A percentile compares a stretch with the other conserved stretches of the same genome.
Evolutionary conservation across 768 basidiomycete species (phyloP).

Genomic region (Gloeostereum incarnatum): DNA sequence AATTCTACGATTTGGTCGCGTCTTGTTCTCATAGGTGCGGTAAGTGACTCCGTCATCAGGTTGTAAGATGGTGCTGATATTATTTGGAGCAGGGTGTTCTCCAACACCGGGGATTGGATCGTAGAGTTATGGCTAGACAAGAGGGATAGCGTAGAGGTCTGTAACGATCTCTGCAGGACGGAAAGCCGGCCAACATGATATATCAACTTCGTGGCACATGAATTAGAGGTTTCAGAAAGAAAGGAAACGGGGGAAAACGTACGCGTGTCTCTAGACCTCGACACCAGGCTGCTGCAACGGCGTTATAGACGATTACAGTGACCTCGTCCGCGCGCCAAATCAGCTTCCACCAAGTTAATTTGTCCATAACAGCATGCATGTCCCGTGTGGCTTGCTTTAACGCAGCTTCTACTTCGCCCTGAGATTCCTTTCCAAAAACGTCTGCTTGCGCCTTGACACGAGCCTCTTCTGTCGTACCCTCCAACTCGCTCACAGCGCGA

Average conservation of each 20-base stretch:
- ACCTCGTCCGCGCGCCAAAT: slow-evolving; percentile 38
- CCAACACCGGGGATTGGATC: slow-evolving; percentile 45
- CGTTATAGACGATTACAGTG: slow-evolving; percentile 23
- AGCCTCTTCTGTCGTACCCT: slow-evolving; percentile 26
- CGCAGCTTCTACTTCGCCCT: slow-evolving; percentile 24
- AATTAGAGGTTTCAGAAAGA: neutral
- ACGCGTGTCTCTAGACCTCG: slow-evolving; percentile 43
- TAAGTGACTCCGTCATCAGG: slow-evolving; percentile 37
- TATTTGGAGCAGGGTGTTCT: slow-evolving; percentile 50
- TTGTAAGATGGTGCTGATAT: slow-evolving; percentile 31
- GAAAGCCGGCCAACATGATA: slow-evolving; percentile 55
- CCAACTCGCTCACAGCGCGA: slow-evolving; percentile 25
- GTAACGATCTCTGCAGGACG: slow-evolving; percentile 32
- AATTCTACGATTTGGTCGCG: slow-evolving; percentile 42
- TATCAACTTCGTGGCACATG: slow-evolving; percentile 36
- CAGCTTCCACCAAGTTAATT: slow-evolving; percentile 38
- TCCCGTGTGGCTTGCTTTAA: slow-evolving; percentile 25
- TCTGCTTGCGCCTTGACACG: slow-evolving; percentile 23
- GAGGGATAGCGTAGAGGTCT: slow-evolving; percentile 28
- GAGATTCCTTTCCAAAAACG: slow-evolving; percentile 23
- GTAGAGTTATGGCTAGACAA: slow-evolving; percentile 26
- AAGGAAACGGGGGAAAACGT: slow-evolving; percentile 3
- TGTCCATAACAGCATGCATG: slow-evolving; percentile 28
- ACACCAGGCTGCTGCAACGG: slow-evolving; percentile 32
- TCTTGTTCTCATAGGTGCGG: slow-evolving; percentile 39